Conservation (phyloP, 208 protist species). For the Trypanosomatidae sp. region DNA sequence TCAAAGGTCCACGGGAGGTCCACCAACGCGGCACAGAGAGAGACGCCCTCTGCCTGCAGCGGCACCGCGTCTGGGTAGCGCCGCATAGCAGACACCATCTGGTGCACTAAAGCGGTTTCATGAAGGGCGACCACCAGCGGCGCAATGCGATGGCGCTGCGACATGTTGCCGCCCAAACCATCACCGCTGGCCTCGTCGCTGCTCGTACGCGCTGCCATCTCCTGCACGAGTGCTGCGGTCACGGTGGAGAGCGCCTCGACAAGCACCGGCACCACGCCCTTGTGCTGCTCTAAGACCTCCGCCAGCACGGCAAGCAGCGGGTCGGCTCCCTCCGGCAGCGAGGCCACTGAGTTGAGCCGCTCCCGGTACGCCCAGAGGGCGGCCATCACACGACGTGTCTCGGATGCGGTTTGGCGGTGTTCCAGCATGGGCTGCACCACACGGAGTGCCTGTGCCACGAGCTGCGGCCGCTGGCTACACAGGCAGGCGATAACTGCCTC, state of each 20-base stretch:
- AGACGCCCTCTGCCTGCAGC: slow-evolving; percentile 36
- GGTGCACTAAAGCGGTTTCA: slow-evolving; percentile 30
- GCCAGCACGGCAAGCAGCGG: slow-evolving; percentile 11
- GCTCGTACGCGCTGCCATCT: not conserved
- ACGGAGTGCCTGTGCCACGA: slow-evolving; percentile 49
- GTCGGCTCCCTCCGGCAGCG: slow-evolving; percentile 4
- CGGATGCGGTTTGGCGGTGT: slow-evolving; percentile 49
- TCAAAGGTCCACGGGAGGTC: slow-evolving; percentile 21
- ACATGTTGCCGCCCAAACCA: not conserved
- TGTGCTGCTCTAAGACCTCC: slow-evolving; percentile 24
- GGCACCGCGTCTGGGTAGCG: slow-evolving; percentile 26
- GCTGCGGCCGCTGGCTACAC: slow-evolving; percentile 35
- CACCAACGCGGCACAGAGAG: slow-evolving; percentile 47
- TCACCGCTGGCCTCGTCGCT: not conserved
- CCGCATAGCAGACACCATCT: slow-evolving; percentile 38
- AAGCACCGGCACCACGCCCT: slow-evolving; percentile 17
- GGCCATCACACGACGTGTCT: slow-evolving; percentile 39
- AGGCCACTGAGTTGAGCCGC: not conserved
- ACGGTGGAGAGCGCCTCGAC: slow-evolving; percentile 11
- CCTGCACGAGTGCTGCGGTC: slow-evolving; percentile 16
- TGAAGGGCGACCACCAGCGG: slow-evolving; percentile 30
- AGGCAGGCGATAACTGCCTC: slow-evolving; percentile 49
- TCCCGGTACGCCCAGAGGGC: slow-evolving; percentile 6
- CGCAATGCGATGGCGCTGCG: not conserved
- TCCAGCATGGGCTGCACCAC: slow-evolving; percentile 39